These are phyloP conservation scores for Xeromyces bisporus DNA, from an alignment of 495 filamentous ascomycete genomes.

Conservation along the genomic window DNA sequence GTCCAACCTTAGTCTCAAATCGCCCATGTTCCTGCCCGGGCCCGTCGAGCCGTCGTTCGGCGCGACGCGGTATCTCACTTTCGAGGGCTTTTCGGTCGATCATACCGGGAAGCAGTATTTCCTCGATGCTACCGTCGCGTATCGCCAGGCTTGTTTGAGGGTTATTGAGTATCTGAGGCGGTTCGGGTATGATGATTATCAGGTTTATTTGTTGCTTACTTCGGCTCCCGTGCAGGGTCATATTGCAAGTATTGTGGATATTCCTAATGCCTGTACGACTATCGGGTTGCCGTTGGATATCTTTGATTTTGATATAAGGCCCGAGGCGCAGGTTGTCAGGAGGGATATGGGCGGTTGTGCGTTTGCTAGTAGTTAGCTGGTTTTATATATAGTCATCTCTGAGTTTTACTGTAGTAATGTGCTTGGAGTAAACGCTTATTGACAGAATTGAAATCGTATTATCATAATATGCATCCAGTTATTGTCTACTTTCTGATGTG, in stretches of 20 bases:
- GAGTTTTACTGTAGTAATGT: no score
- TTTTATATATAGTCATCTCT: no score
- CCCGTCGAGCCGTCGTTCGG: constrained; percentile 88
- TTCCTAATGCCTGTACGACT: constrained; percentile 75
- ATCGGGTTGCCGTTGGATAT: constrained; percentile 87
- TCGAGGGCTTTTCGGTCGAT: constrained; percentile 91
- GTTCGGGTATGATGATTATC: constrained; percentile 65
- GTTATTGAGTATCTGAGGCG: constrained; percentile 75
- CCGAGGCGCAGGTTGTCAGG: constrained; percentile 42
- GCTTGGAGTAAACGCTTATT: no score
- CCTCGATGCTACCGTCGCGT: constrained; percentile 83
- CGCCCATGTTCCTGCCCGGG: constrained; percentile 75
- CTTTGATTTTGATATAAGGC: constrained; percentile 85
- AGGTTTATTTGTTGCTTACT: constrained; percentile 76
- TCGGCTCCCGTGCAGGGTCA: constrained; percentile 87
- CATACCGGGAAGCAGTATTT: constrained; percentile 86
- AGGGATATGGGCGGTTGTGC: constrained; percentile 66
- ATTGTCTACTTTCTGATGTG: constrained; percentile 12
- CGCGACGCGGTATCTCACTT: constrained; percentile 71
- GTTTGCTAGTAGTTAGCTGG: constrained; percentile 39
- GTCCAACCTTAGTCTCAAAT: constrained; percentile 60
- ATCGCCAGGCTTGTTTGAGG: constrained; percentile 68
- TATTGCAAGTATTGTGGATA: constrained; percentile 85
- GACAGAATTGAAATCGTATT: no score
- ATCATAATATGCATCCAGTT: no score